These are phyloP conservation scores for Eutrema yunnanense DNA, from an alignment of 345 rosid genomes.

Conservation along the genomic window DNA sequence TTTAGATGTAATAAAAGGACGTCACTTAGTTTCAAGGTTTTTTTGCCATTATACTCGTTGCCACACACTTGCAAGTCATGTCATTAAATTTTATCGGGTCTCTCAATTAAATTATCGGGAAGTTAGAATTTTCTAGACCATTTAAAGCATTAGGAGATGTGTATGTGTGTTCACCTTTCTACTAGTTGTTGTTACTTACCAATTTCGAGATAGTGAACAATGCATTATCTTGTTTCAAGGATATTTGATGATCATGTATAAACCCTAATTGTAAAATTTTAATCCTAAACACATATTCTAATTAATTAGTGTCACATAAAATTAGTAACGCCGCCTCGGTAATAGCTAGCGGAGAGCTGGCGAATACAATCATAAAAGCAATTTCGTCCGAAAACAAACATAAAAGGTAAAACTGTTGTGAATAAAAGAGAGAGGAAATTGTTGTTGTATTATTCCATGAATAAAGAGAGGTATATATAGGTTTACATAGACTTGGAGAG, in stretches of 20 bases:
- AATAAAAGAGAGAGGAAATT: too few species aligned
- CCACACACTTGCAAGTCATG: slow-evolving; percentile 20
- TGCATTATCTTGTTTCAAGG: not conserved
- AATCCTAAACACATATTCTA: not conserved
- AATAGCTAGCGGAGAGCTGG: not conserved
- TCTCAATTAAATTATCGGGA: not conserved
- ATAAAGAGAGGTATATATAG: too few species aligned
- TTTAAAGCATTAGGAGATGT: not conserved
- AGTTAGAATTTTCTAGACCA: slow-evolving; percentile 9
- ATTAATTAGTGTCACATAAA: not conserved
- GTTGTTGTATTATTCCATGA: too few species aligned
- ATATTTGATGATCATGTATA: not conserved
- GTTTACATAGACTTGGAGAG: too few species aligned
- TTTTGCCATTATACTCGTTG: slow-evolving; percentile 8
- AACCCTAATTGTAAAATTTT: not conserved
- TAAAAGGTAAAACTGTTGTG: not conserved
- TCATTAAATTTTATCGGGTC: slow-evolving; percentile 13
- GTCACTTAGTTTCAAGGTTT: not conserved
- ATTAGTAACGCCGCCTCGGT: not conserved
- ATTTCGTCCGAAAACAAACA: not conserved
- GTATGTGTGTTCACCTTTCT: not conserved
- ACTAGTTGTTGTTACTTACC: not conserved
- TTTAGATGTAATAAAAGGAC: slow-evolving; percentile 2
- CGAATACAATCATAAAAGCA: not conserved
- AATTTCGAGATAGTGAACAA: not conserved